Conservation (phyloP, 2,329 filamentous ascomycete species). For the Penicillium sp. region DNA sequence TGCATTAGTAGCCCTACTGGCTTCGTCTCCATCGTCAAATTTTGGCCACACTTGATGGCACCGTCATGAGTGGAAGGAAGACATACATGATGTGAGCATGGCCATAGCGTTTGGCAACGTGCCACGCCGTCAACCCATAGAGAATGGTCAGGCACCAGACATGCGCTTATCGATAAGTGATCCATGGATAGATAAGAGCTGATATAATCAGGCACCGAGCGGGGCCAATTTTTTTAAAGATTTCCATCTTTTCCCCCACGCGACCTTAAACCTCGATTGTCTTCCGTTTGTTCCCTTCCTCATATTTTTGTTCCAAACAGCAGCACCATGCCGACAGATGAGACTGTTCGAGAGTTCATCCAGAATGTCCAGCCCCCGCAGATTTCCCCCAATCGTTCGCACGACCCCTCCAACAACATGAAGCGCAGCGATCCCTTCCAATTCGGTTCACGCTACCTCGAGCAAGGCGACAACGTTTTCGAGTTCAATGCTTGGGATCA, state of each 20-base stretch:
- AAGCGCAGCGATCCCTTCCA: conserved; percentile 92
- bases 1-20: no score
- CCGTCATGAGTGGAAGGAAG: no score
- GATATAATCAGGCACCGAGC: conserved; percentile 11
- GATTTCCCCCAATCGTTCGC: conserved; percentile 63
- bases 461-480: conserved; percentile 83
- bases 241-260: conserved; percentile 6
- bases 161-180: no score
- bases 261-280: no score
- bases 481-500: conserved; percentile 99
- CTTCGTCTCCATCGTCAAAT: no score
- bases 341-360: conserved; percentile 25
- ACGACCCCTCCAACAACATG: conserved; percentile 67
- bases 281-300: conserved; percentile 3
- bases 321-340: conserved; percentile 17
- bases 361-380: conserved; percentile 47
- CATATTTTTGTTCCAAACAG: conserved; percentile 1
- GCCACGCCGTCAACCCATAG: no score
- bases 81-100: no score
- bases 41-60: no score
- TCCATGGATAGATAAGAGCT: conserved; percentile 8
- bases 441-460: conserved; percentile 85
- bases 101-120: no score
- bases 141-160: no score
- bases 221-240: no score